phyloP scores from a whole-genome alignment of 2,329 filamentous ascomycete species.

The Neonectria coccinea region DNA sequence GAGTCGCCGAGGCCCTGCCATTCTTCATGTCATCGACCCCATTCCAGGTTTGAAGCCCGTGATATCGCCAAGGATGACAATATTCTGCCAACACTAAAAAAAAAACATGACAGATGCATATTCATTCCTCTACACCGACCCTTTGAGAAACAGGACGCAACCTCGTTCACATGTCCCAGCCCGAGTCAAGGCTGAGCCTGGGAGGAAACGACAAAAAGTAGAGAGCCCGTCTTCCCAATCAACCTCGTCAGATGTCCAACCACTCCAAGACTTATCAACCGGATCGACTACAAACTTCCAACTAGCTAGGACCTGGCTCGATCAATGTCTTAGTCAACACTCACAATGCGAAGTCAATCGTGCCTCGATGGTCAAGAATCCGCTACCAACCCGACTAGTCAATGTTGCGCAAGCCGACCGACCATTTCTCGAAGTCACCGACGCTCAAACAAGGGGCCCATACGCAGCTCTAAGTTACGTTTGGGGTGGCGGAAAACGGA shows the following conservation, averaged over 20 bases:
- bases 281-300: conserved; percentile 5
- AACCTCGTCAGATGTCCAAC: background rate
- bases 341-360: conserved; percentile 8
- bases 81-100: background rate
- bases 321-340: conserved; percentile 2
- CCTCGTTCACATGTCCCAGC: background rate
- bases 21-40: conserved; percentile 3
- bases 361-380: background rate
- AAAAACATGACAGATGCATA: background rate
- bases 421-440: conserved; percentile 20
- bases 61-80: background rate
- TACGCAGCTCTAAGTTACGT: conserved; percentile 30
- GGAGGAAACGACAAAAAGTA: background rate
- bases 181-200: background rate
- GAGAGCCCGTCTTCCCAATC: background rate
- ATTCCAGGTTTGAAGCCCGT: conserved; percentile 8
- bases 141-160: too few species aligned
- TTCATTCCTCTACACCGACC: background rate
- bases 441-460: background rate
- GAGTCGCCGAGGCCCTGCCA: background rate
- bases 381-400: conserved; percentile 19
- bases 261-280: background rate
- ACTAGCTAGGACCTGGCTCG: conserved; percentile 9
- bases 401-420: conserved; percentile 10
- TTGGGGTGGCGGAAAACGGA: conserved; percentile 19